Conservation (phyloP, 73 alveolate genomes). For the Tetrahymena thermophila region DNA sequence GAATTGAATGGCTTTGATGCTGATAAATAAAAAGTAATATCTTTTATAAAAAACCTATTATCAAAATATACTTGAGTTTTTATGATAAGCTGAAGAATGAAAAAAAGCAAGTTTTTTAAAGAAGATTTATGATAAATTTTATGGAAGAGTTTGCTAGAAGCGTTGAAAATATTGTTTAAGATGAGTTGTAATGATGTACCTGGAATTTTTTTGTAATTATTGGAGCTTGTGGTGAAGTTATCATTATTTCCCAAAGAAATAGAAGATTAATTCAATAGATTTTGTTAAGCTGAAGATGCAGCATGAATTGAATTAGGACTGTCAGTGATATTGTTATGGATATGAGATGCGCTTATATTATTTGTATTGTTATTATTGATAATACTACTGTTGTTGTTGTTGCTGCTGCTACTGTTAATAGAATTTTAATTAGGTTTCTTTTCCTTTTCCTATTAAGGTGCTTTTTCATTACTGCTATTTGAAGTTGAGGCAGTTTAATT, state of each 20-base stretch:
- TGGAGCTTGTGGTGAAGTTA: background rate
- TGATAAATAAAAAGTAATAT: background rate
- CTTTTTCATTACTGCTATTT: background rate
- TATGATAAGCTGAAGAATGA: background rate
- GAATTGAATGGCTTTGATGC: background rate
- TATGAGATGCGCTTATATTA: background rate
- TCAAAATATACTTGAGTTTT: background rate
- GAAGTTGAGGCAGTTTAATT: background rate
- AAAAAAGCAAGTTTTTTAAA: background rate
- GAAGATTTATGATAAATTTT: background rate
- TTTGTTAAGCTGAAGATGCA: background rate
- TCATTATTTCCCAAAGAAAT: background rate
- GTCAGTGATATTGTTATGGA: background rate
- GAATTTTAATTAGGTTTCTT: background rate
- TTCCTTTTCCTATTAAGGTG: background rate
- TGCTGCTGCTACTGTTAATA: background rate
- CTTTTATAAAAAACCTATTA: background rate
- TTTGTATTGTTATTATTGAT: background rate
- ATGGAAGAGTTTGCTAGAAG: background rate
- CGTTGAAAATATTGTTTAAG: background rate
- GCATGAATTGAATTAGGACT: background rate
- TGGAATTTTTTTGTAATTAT: background rate
- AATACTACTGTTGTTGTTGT: background rate
- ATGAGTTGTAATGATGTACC: background rate
- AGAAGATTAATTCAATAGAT: background rate